These are phyloP conservation scores for Cladosporium sp. DNA, from an alignment of 2,329 filamentous ascomycete species.

Conservation along the genomic window DNA sequence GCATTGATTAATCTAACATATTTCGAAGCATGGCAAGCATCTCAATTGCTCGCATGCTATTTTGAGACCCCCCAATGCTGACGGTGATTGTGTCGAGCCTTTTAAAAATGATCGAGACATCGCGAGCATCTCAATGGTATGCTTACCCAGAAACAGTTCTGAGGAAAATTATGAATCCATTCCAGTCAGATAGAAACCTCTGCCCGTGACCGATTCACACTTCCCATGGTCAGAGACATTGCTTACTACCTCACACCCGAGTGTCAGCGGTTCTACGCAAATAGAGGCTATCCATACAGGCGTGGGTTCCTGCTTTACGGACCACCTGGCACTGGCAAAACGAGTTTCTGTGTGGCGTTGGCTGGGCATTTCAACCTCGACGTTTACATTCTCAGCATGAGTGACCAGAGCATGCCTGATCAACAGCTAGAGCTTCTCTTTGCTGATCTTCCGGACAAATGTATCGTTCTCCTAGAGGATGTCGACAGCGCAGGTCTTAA, in stretches of 20 bases:
- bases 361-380: slow-evolving; percentile 44
- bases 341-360: slow-evolving; percentile 35
- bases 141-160: background rate
- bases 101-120: no score
- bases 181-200: background rate
- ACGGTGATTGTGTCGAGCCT: no score
- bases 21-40: no score
- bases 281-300: slow-evolving; percentile 79
- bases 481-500: slow-evolving; percentile 41
- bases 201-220: background rate
- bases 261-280: slow-evolving; percentile 71
- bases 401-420: slow-evolving; percentile 80
- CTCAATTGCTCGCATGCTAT: no score
- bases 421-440: slow-evolving; percentile 53
- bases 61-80: no score
- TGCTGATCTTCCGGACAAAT: slow-evolving; percentile 39
- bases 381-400: slow-evolving; percentile 40
- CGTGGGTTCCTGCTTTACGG: slow-evolving; percentile 78
- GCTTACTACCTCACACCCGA: slow-evolving; percentile 71
- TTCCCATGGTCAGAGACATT: slow-evolving; percentile 65
- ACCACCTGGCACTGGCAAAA: slow-evolving; percentile 45
- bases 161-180: background rate
- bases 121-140: no score
- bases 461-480: slow-evolving; percentile 45
- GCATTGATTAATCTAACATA: no score